Conservation (phyloP, 2,329 filamentous ascomycete genomes). For the Clonostachys byssicola region DNA sequence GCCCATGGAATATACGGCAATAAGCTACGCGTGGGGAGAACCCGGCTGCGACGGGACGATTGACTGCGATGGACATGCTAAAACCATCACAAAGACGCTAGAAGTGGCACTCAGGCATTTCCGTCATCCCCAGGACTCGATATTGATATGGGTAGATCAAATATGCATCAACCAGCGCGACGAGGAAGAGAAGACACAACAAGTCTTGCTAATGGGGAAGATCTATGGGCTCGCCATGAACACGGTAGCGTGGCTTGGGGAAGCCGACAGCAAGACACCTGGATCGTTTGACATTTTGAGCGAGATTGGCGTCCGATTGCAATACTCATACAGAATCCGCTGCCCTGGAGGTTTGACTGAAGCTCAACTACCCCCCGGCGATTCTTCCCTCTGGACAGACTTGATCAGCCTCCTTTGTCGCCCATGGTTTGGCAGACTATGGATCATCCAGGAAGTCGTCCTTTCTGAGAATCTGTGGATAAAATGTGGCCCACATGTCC, state of each 20-base stretch:
- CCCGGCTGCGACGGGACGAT: background rate
- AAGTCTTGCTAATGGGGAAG: conserved; percentile 1
- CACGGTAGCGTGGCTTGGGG: background rate
- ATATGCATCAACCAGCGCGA: conserved; percentile 4
- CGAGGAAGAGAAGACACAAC: background rate
- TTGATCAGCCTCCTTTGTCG: background rate
- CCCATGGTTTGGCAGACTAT: conserved; percentile 4
- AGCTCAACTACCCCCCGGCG: background rate
- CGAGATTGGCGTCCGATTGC: background rate
- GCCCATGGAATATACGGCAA: background rate
- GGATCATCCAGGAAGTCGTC: conserved; percentile 5
- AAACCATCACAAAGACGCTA: background rate
- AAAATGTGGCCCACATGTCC: background rate
- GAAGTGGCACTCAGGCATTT: background rate
- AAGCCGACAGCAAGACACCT: background rate
- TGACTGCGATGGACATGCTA: background rate
- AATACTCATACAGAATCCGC: background rate
- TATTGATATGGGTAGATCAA: conserved; percentile 2
- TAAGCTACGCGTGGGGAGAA: background rate
- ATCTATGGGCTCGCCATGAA: background rate
- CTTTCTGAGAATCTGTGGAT: background rate
- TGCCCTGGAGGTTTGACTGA: background rate
- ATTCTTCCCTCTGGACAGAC: background rate
- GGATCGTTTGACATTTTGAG: background rate
- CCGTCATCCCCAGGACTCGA: background rate